Evolutionary conservation across 2,329 filamentous ascomycete genomes (phyloP).

Genomic region (Aureobasidium melanogenum): DNA sequence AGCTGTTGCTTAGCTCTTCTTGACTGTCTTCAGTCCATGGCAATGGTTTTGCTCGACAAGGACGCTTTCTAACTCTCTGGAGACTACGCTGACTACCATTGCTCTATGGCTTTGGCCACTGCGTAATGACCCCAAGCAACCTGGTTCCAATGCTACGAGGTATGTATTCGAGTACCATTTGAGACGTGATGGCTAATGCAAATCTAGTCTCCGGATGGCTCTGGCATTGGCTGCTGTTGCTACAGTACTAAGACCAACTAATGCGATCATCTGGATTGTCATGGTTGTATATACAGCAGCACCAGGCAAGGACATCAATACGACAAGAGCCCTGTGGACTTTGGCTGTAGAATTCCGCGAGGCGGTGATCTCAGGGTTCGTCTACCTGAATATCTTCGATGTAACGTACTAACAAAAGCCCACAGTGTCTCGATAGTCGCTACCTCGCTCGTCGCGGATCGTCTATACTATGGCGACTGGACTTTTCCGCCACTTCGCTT

Average conservation of each 20-base stretch:
- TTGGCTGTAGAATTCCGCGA: neutral
- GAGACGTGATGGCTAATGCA: neutral
- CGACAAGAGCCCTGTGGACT: neutral
- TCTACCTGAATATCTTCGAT: neutral
- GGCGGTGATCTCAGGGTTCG: constrained; percentile 9
- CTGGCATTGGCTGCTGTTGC: constrained; percentile 57
- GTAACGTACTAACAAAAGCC: neutral
- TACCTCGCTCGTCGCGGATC: constrained; percentile 60
- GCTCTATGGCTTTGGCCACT: constrained; percentile 85
- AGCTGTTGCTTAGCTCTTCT: constrained; percentile 46
- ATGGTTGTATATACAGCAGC: constrained; percentile 2
- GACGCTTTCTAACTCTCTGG: constrained; percentile 88
- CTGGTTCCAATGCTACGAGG: neutral
- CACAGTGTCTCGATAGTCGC: constrained; percentile 41
- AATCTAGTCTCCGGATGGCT: neutral
- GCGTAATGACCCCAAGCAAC: constrained; percentile 32
- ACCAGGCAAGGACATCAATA: neutral
- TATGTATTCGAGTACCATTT: neutral
- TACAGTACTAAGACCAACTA: constrained; percentile 81
- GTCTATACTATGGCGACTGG: constrained; percentile 74
- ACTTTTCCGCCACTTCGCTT: constrained; percentile 82
- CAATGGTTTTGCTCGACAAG: constrained; percentile 93
- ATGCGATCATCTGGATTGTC: constrained; percentile 67
- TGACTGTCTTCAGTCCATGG: constrained; percentile 75
- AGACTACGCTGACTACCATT: constrained; percentile 75